These are phyloP conservation scores for Coniferiporia sulphurascens DNA, from an alignment of 1,284 basidiomycete species.

Conservation along the genomic window DNA sequence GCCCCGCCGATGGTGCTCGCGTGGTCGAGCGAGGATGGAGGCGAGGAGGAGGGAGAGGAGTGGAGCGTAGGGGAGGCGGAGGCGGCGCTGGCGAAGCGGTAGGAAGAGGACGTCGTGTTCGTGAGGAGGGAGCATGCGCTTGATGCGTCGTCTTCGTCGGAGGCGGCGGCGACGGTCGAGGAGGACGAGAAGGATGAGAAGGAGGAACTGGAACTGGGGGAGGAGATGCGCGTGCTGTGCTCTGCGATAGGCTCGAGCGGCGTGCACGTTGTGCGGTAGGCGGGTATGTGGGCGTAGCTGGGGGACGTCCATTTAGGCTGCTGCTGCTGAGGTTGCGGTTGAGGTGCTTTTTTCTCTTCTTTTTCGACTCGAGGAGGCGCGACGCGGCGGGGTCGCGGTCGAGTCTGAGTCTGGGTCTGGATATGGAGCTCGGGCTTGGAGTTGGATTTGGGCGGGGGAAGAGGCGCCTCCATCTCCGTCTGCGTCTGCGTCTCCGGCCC, in stretches of 20 bases:
- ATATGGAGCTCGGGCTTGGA: neutral
- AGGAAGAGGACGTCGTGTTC: constrained; percentile 15
- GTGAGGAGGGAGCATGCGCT: constrained; percentile 8
- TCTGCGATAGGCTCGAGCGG: constrained; percentile 11
- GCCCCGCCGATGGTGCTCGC: neutral
- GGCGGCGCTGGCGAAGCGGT: constrained; percentile 2
- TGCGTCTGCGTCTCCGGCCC: neutral
- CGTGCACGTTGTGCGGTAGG: no score
- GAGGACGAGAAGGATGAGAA: no score
- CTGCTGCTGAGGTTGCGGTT: no score
- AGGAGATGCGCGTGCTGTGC: neutral
- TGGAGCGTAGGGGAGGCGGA: no score
- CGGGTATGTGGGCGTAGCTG: no score
- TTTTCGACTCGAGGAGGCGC: neutral
- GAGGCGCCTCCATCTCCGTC: neutral
- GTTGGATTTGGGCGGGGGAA: neutral
- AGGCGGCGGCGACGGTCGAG: no score
- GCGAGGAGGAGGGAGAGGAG: constrained; percentile 1
- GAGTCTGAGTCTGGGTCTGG: neutral
- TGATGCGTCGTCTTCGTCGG: neutral
- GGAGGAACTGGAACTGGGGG: constrained; percentile 3
- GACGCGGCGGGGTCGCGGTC: neutral
- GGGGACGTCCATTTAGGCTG: no score
- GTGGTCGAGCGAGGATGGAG: neutral
- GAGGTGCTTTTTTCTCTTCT: neutral